Percentiles rank a stretch among this genome's conserved stretches.
These are phyloP conservation scores for Gymnopilus dilepis DNA, from an alignment of 768 basidiomycete species.

Conservation along the genomic window DNA sequence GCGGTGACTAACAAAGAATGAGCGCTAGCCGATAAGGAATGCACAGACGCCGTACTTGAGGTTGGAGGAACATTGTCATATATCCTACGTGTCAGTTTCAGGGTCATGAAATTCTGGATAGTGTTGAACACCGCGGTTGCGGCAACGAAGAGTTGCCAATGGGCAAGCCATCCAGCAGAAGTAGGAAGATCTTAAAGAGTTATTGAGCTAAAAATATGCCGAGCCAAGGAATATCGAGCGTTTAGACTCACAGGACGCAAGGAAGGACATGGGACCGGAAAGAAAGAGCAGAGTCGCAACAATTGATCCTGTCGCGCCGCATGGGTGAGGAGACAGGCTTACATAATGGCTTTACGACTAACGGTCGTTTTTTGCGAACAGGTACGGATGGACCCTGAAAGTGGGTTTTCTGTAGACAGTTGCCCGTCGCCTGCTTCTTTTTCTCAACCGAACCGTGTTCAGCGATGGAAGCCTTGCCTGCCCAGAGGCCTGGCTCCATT, in stretches of 20 bases:
- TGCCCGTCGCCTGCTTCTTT: slow-evolving; percentile 6
- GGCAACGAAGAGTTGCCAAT: slow-evolving; percentile 88
- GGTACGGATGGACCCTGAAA: slow-evolving; percentile 21
- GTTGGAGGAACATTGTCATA: slow-evolving; percentile 59
- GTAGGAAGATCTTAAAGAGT: slow-evolving; percentile 61
- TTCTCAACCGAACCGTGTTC: slow-evolving; percentile 13
- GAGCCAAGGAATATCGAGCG: slow-evolving; percentile 1
- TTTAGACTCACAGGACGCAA: slow-evolving; percentile 29
- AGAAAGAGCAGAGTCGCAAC: neutral
- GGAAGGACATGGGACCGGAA: slow-evolving; percentile 17
- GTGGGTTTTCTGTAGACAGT: slow-evolving; percentile 12
- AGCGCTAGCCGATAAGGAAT: neutral
- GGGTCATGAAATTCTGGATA: slow-evolving; percentile 78
- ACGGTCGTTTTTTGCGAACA: slow-evolving; percentile 5
- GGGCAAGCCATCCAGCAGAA: slow-evolving; percentile 73
- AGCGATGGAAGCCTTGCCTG: slow-evolving; percentile 22
- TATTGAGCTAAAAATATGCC: neutral
- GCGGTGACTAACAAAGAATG: slow-evolving; percentile 65
- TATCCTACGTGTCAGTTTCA: slow-evolving; percentile 77
- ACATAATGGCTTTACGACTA: slow-evolving; percentile 2
- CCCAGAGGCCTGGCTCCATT: slow-evolving; percentile 42
- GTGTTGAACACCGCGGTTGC: slow-evolving; percentile 85
- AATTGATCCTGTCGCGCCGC: slow-evolving; percentile 17
- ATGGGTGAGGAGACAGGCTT: slow-evolving; percentile 8
- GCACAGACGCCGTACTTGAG: slow-evolving; percentile 37